A percentile compares a stretch with the other conserved stretches of the same genome.
Conservation (phyloP, 2,329 filamentous ascomycete genomes). For the Ophiostoma quercus region DNA sequence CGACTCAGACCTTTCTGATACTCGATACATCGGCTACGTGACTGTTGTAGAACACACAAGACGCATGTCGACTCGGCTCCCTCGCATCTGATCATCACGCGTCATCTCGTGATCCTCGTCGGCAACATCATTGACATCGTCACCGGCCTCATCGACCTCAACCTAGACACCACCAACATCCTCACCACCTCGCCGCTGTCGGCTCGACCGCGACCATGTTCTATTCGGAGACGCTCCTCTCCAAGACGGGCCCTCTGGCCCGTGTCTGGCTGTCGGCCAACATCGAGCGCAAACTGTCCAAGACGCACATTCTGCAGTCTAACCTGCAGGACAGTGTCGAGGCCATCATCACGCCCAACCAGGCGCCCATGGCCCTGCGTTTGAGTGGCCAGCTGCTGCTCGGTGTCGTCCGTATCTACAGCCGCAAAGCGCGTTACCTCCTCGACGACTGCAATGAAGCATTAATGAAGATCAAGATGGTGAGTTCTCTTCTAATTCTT, state of each 20-base stretch:
- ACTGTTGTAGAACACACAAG: background rate
- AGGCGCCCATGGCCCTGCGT: conserved; percentile 90
- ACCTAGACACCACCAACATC: background rate
- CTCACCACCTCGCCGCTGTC: background rate
- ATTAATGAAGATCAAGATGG: conserved; percentile 97
- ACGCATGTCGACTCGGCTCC: background rate
- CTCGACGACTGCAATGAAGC: conserved; percentile 97
- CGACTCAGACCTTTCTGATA: conserved; percentile 6
- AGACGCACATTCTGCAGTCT: conserved; percentile 89
- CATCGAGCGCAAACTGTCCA: conserved; percentile 95
- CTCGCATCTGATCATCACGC: conserved; percentile 6
- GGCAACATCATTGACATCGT: background rate
- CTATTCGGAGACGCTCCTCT: conserved; percentile 91
- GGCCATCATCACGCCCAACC: conserved; percentile 86
- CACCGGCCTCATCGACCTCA: background rate
- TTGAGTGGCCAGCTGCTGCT: conserved; percentile 90
- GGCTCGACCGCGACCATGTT: conserved; percentile 61
- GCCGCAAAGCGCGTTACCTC: conserved; percentile 91
- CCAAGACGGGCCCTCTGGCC: conserved; percentile 94
- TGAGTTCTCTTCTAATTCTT: conserved; percentile 39
- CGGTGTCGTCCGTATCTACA: conserved; percentile 96
- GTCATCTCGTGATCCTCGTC: background rate
- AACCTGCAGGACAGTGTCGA: conserved; percentile 93
- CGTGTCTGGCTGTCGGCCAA: conserved; percentile 98
- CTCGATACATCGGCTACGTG: background rate